Evolutionary conservation across 83 land plant species (phyloP).

Genomic region (Diphasiastrum complanatum): DNA sequence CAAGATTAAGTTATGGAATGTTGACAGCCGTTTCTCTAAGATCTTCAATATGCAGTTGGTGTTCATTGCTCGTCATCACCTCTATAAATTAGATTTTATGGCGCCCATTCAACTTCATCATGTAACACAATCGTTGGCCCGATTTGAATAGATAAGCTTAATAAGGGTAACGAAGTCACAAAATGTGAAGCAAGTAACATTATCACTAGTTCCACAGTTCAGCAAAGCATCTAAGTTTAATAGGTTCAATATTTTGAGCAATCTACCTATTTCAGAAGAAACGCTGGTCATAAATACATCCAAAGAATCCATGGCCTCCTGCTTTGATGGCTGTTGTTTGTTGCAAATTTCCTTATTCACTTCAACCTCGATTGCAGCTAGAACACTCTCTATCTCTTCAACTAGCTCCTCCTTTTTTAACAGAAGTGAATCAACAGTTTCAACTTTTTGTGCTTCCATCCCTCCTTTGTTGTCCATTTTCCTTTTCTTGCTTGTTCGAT

Average conservation of each 20-base stretch:
- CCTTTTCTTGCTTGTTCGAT: slow-evolving; percentile 57
- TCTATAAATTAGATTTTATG: too few species aligned
- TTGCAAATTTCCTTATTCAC: slow-evolving; percentile 1
- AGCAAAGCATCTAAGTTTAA: neutral
- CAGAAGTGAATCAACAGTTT: slow-evolving; percentile 84
- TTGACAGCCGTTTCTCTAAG: too few species aligned
- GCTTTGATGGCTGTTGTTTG: neutral
- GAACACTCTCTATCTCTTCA: slow-evolving; percentile 49
- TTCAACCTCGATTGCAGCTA: slow-evolving; percentile 17
- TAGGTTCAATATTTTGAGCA: neutral
- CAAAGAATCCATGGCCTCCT: slow-evolving; percentile 60
- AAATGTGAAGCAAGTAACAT: too few species aligned
- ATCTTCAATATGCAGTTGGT: too few species aligned
- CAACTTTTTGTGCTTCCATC: slow-evolving; percentile 42
- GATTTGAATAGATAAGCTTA: too few species aligned
- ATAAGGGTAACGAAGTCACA: too few species aligned
- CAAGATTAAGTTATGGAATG: too few species aligned
- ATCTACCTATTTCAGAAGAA: slow-evolving; percentile 74
- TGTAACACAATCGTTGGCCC: too few species aligned
- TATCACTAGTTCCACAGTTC: too few species aligned
- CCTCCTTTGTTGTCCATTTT: slow-evolving; percentile 22
- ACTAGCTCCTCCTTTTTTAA: slow-evolving; percentile 61
- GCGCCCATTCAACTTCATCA: too few species aligned
- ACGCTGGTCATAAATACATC: slow-evolving; percentile 87
- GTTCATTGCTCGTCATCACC: too few species aligned